Evolutionary conservation across 2,329 filamentous ascomycete genomes (phyloP).

Genomic region (Rachicladosporium sp.): DNA sequence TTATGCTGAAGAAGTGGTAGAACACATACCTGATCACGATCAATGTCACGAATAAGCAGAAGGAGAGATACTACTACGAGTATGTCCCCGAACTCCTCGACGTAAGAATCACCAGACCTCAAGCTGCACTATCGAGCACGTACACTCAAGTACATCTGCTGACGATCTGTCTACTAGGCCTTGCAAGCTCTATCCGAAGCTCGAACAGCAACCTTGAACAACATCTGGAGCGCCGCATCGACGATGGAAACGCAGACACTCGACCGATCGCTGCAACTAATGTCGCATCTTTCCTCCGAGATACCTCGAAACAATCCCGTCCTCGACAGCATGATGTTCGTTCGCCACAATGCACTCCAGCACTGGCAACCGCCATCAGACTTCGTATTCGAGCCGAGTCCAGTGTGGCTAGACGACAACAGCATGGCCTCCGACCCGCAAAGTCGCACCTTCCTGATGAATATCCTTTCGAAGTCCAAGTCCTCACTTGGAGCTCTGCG

Average conservation of each 20-base stretch:
- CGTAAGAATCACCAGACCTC: slow-evolving; percentile 35
- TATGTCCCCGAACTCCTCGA: slow-evolving; percentile 90
- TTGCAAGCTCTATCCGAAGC: slow-evolving; percentile 90
- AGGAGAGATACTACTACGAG: slow-evolving; percentile 94
- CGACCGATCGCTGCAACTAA: slow-evolving; percentile 56
- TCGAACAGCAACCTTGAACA: slow-evolving; percentile 69
- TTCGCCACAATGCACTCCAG: slow-evolving; percentile 71
- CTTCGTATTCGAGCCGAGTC: slow-evolving; percentile 82
- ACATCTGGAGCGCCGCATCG: slow-evolving; percentile 70
- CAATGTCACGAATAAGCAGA: slow-evolving; percentile 94
- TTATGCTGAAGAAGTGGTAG: slow-evolving; percentile 21
- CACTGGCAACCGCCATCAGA: slow-evolving; percentile 70
- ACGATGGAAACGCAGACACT: slow-evolving; percentile 71
- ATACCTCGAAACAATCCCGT: slow-evolving; percentile 78
- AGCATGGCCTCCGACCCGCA: slow-evolving; percentile 74
- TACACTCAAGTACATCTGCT: not conserved
- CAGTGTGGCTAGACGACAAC: slow-evolving; percentile 92
- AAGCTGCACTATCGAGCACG: not conserved
- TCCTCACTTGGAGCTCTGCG: slow-evolving; percentile 66
- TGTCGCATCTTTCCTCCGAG: slow-evolving; percentile 63
- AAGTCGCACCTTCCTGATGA: slow-evolving; percentile 82
- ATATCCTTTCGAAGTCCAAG: slow-evolving; percentile 85
- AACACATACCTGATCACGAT: slow-evolving; percentile 96
- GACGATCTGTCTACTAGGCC: slow-evolving; percentile 31
- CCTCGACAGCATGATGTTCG: slow-evolving; percentile 96